Base-by-base conservation (phyloP, 2,329 filamentous ascomycete genomes). In the Penicillium sp. region DNA sequence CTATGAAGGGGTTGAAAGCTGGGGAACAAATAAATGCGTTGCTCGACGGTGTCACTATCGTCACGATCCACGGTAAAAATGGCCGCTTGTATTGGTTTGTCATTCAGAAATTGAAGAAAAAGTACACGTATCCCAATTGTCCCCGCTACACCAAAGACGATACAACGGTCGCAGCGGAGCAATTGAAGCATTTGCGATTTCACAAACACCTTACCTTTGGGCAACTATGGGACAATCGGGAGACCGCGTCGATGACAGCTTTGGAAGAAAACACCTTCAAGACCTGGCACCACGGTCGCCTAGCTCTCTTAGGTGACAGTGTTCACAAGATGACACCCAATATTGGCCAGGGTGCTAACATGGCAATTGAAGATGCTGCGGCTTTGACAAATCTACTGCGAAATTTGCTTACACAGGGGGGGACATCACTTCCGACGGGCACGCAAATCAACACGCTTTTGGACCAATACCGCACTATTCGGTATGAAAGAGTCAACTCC, bases 21-120 rank as follows among this genome's bases (percentile, higher is more conserved):
- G 58, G 62, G 13, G 60, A 65, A 16, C 62, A 65, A 21, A 42
- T 64, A 38, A 59, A 59, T 34, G 47, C 48, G 4, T 47, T 64
- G 5, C 47, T 50, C 5, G 52, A 67, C 44, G 52, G 56, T 24
- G 16, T 57, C 14, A 43, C 62, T 1, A 51, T 66, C 8, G 21
- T 67, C 34, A 59, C 55, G 2, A 43, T 66, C 22, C 59, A 57
- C 24, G 64, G 64, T 3, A 66, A 62, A 27, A 32, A 59, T 21
- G 62, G 61, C 4, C 57, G 61, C 3, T 42, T 67, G 0, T 70
- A 60, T 55, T 71, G 66, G 67, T 68, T 70, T 22, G 14, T 69
- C 9, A 56, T 68, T 31, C 47, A 56, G 8, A 70, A 67, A 29
- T 46, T 71, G 5, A 59, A 61, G 11, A 52, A 43, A 27, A 63